Percentiles rank a stretch among this genome's conserved stretches.
Conservation (phyloP, 352 stramenopile species). For the Phytophthora foliorum region DNA sequence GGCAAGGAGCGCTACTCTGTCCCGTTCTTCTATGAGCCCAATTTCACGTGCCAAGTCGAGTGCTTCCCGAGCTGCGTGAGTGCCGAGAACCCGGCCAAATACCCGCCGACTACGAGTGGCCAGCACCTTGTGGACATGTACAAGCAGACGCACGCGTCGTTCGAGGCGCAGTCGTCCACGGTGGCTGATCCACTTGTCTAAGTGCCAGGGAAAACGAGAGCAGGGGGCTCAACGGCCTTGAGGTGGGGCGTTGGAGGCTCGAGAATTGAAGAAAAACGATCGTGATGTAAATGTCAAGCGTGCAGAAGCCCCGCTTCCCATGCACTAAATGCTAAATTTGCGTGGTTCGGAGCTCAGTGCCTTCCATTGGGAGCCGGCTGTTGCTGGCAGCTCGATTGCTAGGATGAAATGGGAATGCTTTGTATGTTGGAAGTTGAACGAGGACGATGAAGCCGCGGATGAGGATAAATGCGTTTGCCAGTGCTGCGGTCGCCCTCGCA, state of each 20-base stretch:
- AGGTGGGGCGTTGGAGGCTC: too few species aligned
- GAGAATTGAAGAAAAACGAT: neutral
- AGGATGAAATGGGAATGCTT: slow-evolving; percentile 49
- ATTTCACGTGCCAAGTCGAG: slow-evolving; percentile 73
- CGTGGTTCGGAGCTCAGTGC: neutral
- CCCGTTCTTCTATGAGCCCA: slow-evolving; percentile 85
- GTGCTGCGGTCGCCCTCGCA: slow-evolving; percentile 42
- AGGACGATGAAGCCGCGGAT: slow-evolving; percentile 12
- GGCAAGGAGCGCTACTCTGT: slow-evolving; percentile 78
- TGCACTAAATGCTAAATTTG: neutral
- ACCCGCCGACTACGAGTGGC: slow-evolving; percentile 75
- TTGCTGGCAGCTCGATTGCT: neutral
- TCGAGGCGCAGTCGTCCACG: slow-evolving; percentile 30
- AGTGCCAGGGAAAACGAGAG: neutral
- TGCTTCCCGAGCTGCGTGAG: slow-evolving; percentile 72
- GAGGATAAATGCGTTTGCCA: slow-evolving; percentile 15
- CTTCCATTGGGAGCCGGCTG: neutral
- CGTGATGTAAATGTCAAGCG: neutral
- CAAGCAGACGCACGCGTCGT: slow-evolving; percentile 71
- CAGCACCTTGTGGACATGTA: slow-evolving; percentile 84
- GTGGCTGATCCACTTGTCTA: neutral
- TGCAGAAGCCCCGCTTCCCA: neutral
- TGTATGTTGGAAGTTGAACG: slow-evolving; percentile 53
- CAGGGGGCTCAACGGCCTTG: too few species aligned
- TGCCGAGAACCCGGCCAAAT: slow-evolving; percentile 57